Percentiles rank a stretch among this genome's conserved stretches.
Evolutionary conservation across 1,284 basidiomycete species (phyloP).

Genomic region (Lentinula novae-zelandiae): DNA sequence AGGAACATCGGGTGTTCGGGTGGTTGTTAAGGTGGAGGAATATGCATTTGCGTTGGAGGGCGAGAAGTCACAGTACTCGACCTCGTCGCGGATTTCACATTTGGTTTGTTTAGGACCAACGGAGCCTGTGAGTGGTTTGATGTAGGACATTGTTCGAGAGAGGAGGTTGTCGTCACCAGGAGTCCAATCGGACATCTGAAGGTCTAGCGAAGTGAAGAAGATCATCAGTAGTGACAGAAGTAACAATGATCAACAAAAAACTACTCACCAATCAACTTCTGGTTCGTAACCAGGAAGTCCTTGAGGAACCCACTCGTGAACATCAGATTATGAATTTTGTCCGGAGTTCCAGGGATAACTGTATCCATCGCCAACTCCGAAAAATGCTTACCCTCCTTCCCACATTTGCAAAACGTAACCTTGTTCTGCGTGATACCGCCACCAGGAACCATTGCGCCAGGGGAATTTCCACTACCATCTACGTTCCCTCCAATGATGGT

Average conservation of each 20-base stretch:
- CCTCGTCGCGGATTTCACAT: conserved; percentile 90
- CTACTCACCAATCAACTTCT: conserved; percentile 81
- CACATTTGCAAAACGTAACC: conserved; percentile 78
- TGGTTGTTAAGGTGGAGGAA: conserved; percentile 84
- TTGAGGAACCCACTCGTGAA: conserved; percentile 96
- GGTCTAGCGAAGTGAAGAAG: conserved; percentile 46
- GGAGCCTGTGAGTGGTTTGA: conserved; percentile 86
- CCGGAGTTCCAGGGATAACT: conserved; percentile 85
- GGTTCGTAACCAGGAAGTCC: conserved; percentile 85
- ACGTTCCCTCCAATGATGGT: conserved; percentile 12
- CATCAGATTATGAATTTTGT: conserved; percentile 94
- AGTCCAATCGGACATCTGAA: conserved; percentile 91
- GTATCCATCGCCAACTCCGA: conserved; percentile 74
- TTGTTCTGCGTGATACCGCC: conserved; percentile 18
- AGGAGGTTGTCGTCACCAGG: conserved; percentile 66
- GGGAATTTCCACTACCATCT: background rate
- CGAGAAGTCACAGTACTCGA: conserved; percentile 69
- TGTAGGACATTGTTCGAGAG: conserved; percentile 88
- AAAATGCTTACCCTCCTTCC: conserved; percentile 70
- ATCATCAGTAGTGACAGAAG: too few species aligned
- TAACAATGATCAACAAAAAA: background rate
- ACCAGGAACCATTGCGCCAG: conserved; percentile 10
- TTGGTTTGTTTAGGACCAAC: conserved; percentile 95
- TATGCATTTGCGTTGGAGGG: conserved; percentile 54
- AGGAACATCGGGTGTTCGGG: conserved; percentile 92